These are phyloP conservation scores for Podaxis sp. DNA, from an alignment of 768 basidiomycete species.

Conservation along the genomic window DNA sequence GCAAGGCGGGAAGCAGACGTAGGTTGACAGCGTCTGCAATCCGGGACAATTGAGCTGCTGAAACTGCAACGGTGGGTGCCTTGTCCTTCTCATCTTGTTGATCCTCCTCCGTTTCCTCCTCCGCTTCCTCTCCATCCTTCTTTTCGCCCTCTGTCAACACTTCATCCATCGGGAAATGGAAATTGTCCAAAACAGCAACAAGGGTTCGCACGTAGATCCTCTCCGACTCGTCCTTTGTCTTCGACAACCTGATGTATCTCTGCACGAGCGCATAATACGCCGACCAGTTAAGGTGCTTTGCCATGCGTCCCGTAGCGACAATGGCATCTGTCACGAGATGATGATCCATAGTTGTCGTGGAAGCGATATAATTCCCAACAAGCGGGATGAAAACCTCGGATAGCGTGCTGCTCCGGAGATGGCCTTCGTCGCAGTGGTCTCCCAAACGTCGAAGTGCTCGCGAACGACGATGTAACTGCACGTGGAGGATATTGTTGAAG, in stretches of 20 bases:
- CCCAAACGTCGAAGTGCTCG: conserved; percentile 84
- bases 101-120: conserved; percentile 25
- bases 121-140: conserved; percentile 28
- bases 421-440: conserved; percentile 68
- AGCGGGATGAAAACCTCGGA: conserved; percentile 86
- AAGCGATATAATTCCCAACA: conserved; percentile 75
- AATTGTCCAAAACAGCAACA: conserved; percentile 83
- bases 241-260: conserved; percentile 72
- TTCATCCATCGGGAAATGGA: conserved; percentile 86
- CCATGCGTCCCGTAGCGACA: conserved; percentile 71
- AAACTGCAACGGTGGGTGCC: conserved; percentile 7
- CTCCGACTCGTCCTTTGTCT: conserved; percentile 68
- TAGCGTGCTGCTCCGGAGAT: conserved; percentile 67
- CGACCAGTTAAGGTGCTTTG: conserved; percentile 78
- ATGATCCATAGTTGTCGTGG: conserved; percentile 67
- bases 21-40: conserved; percentile 77
- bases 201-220: conserved; percentile 83
- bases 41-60: conserved; percentile 24
- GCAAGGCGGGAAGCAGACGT: conserved; percentile 76
- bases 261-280: conserved; percentile 79
- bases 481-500: conserved; percentile 94
- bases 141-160: conserved; percentile 27
- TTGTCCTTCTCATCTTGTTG: conserved; percentile 16
- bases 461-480: conserved; percentile 88
- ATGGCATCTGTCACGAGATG: conserved; percentile 92